A percentile compares a stretch with the other conserved stretches of the same genome.
Conservation (phyloP, 139 green algal genomes). For the Chlorella vulgaris region DNA sequence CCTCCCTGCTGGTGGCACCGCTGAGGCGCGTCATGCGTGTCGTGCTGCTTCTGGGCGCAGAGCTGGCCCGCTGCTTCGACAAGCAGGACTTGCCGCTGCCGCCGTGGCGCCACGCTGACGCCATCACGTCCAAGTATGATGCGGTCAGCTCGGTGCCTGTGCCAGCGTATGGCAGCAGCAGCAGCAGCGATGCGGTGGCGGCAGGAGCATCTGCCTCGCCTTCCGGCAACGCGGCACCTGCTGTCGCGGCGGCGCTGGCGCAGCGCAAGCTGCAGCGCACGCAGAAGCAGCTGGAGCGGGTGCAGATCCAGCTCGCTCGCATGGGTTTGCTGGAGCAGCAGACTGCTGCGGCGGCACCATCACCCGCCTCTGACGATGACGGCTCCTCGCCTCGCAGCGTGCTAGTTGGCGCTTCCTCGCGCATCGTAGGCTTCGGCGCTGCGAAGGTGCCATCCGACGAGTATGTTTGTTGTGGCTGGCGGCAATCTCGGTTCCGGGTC, state of each 20-base stretch:
- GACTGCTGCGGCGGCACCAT: neutral
- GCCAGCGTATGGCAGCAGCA: neutral
- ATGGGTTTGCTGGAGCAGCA: neutral
- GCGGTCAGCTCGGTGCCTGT: neutral
- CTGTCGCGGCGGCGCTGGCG: neutral
- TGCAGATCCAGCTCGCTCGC: conserved; percentile 9
- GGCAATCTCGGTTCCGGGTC: neutral
- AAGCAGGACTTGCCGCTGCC: conserved; percentile 22
- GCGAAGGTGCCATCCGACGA: neutral
- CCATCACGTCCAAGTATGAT: conserved; percentile 17
- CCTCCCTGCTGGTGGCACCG: conserved; percentile 17
- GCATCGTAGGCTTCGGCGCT: neutral
- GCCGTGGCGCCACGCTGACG: conserved; percentile 30
- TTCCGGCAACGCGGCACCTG: neutral
- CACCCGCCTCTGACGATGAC: neutral
- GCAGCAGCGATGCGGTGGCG: neutral
- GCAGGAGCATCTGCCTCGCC: neutral
- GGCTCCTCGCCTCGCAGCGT: neutral
- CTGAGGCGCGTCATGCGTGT: conserved; percentile 4
- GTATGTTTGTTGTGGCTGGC: neutral
- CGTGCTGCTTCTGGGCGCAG: conserved; percentile 12
- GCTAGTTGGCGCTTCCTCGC: neutral
- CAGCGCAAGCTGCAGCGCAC: conserved; percentile 1
- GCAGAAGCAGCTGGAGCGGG: neutral
- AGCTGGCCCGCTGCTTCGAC: conserved; percentile 35